phyloP scores from a whole-genome alignment of 1,139 yeast species.

The Oligophagozyma castellii region DNA sequence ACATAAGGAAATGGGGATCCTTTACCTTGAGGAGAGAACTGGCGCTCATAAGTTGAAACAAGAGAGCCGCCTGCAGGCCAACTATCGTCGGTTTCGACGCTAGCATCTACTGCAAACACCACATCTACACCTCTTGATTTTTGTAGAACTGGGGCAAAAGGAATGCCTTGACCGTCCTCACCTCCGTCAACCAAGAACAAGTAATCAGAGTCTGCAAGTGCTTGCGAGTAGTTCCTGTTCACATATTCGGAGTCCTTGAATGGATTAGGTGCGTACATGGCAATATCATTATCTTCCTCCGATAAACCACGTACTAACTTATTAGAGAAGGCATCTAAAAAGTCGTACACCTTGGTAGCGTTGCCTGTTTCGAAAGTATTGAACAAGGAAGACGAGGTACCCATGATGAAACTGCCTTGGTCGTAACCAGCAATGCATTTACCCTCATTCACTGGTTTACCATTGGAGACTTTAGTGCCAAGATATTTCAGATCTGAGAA shows the following conservation, averaged over 20 bases:
- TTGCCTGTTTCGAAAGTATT: conserved; percentile 52
- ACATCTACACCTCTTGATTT: conserved; percentile 56
- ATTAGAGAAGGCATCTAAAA: conserved; percentile 1
- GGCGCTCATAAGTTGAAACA: conserved; percentile 51
- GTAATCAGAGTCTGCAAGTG: conserved; percentile 29
- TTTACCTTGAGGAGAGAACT: conserved; percentile 45
- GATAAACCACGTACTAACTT: conserved; percentile 33
- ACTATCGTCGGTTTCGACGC: conserved; percentile 49
- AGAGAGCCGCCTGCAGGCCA: conserved; percentile 74
- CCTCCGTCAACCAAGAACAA: conserved; percentile 75
- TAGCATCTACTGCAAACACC: conserved; percentile 71
- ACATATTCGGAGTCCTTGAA: conserved; percentile 30
- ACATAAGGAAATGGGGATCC: conserved; percentile 68
- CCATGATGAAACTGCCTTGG: conserved; percentile 59
- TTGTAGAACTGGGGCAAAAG: conserved; percentile 64
- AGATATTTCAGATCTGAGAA: conserved; percentile 55
- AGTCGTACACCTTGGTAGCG: conserved; percentile 23
- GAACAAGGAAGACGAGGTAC: conserved; percentile 67
- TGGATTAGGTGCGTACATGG: conserved; percentile 64
- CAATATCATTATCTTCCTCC: conserved; percentile 45
- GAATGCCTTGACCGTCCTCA: conserved; percentile 64
- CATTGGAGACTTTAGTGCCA: conserved; percentile 49
- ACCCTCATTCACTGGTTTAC: conserved; percentile 28
- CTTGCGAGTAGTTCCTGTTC: conserved; percentile 15
- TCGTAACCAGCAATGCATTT: conserved; percentile 53